A percentile compares a stretch with the other conserved stretches of the same genome.
phyloP scores from a whole-genome alignment of 176 grass and related monocot species.

The Metroxylon sagu region DNA sequence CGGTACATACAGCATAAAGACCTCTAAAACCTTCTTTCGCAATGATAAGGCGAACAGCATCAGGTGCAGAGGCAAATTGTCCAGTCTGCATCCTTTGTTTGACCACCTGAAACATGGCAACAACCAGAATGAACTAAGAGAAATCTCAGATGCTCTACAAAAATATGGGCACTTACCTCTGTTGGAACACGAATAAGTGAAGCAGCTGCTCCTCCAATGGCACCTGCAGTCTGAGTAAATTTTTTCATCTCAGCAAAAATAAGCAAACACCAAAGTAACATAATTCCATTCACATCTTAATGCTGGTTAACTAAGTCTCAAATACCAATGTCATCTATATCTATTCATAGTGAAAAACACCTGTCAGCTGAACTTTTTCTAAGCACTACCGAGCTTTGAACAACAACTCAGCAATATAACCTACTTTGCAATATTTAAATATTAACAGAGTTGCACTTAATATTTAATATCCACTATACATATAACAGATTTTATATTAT shows the following conservation, averaged over 20 bases:
- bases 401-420: no score
- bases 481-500: no score
- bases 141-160: background rate
- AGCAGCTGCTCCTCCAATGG: conserved; percentile 78
- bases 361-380: no score
- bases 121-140: conserved; percentile 3
- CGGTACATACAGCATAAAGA: conserved; percentile 66
- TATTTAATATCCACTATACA: no score
- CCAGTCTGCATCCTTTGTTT: conserved; percentile 96
- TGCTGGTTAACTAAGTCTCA: background rate
- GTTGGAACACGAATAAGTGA: conserved; percentile 89
- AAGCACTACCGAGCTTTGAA: no score
- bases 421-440: no score
- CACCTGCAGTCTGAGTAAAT: conserved; percentile 46
- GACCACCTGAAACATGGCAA: conserved; percentile 45
- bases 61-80: conserved; percentile 59
- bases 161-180: conserved; percentile 38
- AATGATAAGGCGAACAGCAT: conserved; percentile 76
- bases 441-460: no score
- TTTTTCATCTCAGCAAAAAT: background rate
- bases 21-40: conserved; percentile 77
- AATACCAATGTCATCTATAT: no score
- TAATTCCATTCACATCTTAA: background rate
- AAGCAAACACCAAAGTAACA: background rate
- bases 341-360: no score